A percentile compares a stretch with the other conserved stretches of the same genome.
Evolutionary conservation across 371 early-diverging fungal species (phyloP).

Genomic region (Mucor indicus): DNA sequence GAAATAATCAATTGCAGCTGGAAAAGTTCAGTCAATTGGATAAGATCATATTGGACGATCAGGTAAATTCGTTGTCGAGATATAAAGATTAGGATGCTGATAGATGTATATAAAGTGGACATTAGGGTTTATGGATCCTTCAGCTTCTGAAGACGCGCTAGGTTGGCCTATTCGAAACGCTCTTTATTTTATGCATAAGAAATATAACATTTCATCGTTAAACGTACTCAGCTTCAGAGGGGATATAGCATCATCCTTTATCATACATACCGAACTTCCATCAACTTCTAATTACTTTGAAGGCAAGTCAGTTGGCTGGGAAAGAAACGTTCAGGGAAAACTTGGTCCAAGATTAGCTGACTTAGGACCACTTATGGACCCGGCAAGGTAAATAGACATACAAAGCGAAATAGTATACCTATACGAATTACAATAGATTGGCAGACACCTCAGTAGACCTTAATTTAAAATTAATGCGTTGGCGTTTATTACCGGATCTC

Average conservation of each 20-base stretch:
- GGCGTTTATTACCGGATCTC: slow-evolving; percentile 86
- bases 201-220: no score
- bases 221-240: no score
- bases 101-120: slow-evolving; percentile 9
- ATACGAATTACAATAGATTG: slow-evolving; percentile 38
- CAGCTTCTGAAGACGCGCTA: slow-evolving; percentile 57
- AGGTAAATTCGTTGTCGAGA: no score
- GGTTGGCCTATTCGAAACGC: slow-evolving; percentile 94
- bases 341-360: slow-evolving; percentile 83
- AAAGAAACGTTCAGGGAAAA: slow-evolving; percentile 77
- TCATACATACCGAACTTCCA: slow-evolving; percentile 23
- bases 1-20: no score
- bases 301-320: slow-evolving; percentile 84
- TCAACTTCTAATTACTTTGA: slow-evolving; percentile 1
- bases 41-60: no score
- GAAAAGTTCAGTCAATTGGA: no score
- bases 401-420: not conserved
- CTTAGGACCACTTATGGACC: slow-evolving; percentile 78
- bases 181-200: slow-evolving; percentile 60
- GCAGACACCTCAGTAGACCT: slow-evolving; percentile 89
- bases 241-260: slow-evolving; percentile 8
- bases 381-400: slow-evolving; percentile 40
- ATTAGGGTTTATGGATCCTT: slow-evolving; percentile 86
- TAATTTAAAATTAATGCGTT: slow-evolving; percentile 94
- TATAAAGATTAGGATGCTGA: no score